These are phyloP conservation scores for Piper betle DNA, from an alignment of 164 flowering plant genomes.

Conservation along the genomic window DNA sequence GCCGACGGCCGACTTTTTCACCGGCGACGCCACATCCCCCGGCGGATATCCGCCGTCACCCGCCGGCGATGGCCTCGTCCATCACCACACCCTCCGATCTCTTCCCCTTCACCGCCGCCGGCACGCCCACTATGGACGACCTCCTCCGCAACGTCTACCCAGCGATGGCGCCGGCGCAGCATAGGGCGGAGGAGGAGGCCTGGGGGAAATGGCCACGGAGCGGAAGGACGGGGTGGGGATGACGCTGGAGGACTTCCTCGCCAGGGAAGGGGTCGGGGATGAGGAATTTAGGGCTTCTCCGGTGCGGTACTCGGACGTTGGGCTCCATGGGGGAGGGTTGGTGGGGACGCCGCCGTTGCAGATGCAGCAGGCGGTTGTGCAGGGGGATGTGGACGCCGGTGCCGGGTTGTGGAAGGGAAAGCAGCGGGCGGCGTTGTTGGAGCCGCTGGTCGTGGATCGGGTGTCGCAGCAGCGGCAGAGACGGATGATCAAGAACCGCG, in stretches of 20 bases:
- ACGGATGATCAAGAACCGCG: conserved; percentile 77
- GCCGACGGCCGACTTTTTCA: too few relatives aligned
- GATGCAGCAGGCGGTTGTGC: conserved; percentile 18
- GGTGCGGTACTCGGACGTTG: conserved; percentile 19
- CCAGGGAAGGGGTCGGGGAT: conserved; percentile 33
- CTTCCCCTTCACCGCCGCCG: conserved; percentile 19
- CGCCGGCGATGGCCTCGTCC: conserved; percentile 7
- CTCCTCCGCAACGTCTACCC: conserved; percentile 25
- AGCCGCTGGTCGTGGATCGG: conserved; percentile 42
- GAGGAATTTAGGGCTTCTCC: conserved; percentile 27
- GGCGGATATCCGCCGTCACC: not conserved
- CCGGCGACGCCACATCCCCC: too few relatives aligned
- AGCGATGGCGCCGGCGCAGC: conserved; percentile 17
- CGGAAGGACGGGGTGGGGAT: conserved; percentile 25
- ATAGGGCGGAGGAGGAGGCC: conserved; percentile 35
- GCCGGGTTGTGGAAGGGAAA: conserved; percentile 24
- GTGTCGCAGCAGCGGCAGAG: conserved; percentile 62
- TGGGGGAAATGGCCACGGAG: conserved; percentile 43
- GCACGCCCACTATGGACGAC: conserved; percentile 30
- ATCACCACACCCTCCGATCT: conserved; percentile 34
- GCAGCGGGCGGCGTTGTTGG: conserved; percentile 10
- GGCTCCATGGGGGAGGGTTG: conserved; percentile 20
- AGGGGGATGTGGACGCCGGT: conserved; percentile 17
- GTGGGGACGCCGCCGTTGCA: conserved; percentile 17
- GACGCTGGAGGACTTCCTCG: conserved; percentile 69